These are phyloP conservation scores for Brassica napus DNA, from an alignment of 345 rosid genomes.

Conservation along the genomic window DNA sequence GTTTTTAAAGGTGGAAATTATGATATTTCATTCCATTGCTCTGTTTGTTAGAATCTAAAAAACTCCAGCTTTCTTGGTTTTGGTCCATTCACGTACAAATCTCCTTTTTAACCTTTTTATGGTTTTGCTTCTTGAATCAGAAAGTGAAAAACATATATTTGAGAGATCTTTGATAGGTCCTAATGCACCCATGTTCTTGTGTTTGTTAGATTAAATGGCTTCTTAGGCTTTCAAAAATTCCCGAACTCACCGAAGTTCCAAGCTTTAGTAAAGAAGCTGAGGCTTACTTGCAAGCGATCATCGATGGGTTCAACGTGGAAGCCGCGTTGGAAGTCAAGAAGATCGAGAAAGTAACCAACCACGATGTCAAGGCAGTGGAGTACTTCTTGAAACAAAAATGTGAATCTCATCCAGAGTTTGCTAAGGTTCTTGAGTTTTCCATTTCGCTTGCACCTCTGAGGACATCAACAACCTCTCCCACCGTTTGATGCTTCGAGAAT, in stretches of 20 bases:
- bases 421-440: no score
- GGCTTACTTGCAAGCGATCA: slow-evolving; percentile 58
- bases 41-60: no score
- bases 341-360: slow-evolving; percentile 83
- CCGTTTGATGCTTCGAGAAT: no score
- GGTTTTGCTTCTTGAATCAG: slow-evolving; percentile 22
- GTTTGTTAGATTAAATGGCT: no score
- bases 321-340: slow-evolving; percentile 80
- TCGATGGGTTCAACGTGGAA: slow-evolving; percentile 62
- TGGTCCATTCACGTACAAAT: no score
- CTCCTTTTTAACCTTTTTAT: slow-evolving; percentile 13
- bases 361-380: slow-evolving; percentile 97
- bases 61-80: no score
- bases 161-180: slow-evolving; percentile 32
- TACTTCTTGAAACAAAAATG: slow-evolving; percentile 91
- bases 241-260: slow-evolving; percentile 78
- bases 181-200: no score
- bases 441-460: no score
- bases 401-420: slow-evolving; percentile 37
- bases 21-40: no score
- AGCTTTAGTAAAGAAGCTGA: slow-evolving; percentile 69
- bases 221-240: no score
- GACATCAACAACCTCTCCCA: no score
- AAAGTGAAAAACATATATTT: slow-evolving; percentile 38
- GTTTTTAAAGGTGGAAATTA: no score